These are phyloP conservation scores for Berberis thunbergii DNA, from an alignment of 164 flowering plant species.

Conservation along the genomic window DNA sequence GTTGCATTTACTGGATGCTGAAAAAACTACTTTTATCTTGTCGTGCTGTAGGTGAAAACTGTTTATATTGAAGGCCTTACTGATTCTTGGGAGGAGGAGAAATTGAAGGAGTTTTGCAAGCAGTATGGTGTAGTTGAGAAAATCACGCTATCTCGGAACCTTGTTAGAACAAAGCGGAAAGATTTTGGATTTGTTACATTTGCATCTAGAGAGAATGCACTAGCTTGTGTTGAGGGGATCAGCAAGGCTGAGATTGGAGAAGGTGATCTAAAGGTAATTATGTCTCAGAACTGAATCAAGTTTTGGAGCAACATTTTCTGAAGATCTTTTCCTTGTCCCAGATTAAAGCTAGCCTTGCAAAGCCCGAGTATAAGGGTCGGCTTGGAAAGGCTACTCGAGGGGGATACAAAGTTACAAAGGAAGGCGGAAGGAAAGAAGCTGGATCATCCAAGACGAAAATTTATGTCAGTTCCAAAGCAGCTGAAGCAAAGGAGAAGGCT, in stretches of 20 bases:
- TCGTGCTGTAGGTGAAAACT: constrained; percentile 27
- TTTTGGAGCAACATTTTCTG: not conserved
- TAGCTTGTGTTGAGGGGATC: constrained; percentile 34
- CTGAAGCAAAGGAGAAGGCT: constrained; percentile 20
- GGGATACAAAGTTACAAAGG: constrained; percentile 26
- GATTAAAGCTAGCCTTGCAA: constrained; percentile 38
- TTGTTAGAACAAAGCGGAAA: constrained; percentile 18
- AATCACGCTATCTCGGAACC: constrained; percentile 26
- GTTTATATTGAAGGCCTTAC: constrained; percentile 32
- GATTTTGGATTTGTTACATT: constrained; percentile 37
- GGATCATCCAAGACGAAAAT: constrained; percentile 16
- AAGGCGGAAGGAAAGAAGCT: constrained; percentile 10
- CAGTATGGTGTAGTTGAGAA: constrained; percentile 34
- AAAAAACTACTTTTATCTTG: not conserved
- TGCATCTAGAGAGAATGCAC: constrained; percentile 32
- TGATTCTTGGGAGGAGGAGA: constrained; percentile 33
- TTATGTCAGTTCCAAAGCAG: constrained; percentile 10
- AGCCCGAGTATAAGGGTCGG: constrained; percentile 26
- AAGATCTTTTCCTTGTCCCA: constrained; percentile 8
- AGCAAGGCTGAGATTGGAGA: constrained; percentile 24
- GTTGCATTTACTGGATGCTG: not conserved
- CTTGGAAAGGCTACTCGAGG: constrained; percentile 31
- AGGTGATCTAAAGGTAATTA: constrained; percentile 25
- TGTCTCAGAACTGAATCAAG: not conserved
- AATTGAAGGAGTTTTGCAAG: constrained; percentile 24